Percentiles rank a stretch among this genome's conserved stretches.
phyloP scores from a whole-genome alignment of 2,329 filamentous ascomycete genomes.

The Trichoderma harzianum region DNA sequence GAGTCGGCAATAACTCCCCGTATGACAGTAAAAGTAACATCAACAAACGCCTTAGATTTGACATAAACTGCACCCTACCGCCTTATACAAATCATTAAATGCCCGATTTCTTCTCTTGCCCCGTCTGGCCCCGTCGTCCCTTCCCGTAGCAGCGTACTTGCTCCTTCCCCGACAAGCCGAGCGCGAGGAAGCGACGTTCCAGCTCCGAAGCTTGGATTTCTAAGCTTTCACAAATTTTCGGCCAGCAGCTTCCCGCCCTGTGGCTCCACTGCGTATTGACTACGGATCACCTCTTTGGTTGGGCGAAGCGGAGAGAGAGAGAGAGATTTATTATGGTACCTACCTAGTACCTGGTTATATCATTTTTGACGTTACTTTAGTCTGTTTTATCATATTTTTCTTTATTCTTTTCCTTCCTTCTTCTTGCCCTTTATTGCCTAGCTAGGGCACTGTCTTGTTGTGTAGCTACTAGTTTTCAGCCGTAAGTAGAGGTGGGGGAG shows the following conservation, averaged over 20 bases:
- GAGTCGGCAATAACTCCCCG: not conserved
- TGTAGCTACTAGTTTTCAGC: not conserved
- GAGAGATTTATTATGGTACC: not conserved
- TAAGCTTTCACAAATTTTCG: constrained; percentile 15
- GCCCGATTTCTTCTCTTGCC: not conserved
- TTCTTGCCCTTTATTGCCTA: not conserved
- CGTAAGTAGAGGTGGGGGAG: not conserved
- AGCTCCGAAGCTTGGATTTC: constrained; percentile 14
- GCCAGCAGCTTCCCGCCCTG: not conserved
- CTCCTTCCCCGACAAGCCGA: constrained; percentile 12
- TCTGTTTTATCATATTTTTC: not conserved
- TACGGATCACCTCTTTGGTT: not conserved
- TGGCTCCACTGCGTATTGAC: not conserved
- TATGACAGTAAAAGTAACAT: no score
- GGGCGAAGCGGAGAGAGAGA: constrained; percentile 6
- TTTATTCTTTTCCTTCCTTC: not conserved
- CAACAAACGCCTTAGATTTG: no score
- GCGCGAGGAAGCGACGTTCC: constrained; percentile 8
- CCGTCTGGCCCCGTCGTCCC: not conserved
- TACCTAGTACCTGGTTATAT: not conserved
- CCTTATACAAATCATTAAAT: not conserved
- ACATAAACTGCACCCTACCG: no score
- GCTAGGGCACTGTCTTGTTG: no score
- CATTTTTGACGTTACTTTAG: not conserved
- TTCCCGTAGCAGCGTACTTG: not conserved